Evolutionary conservation across 169 alveolate genomes (phyloP).

Genomic region (Fabrea salina): DNA sequence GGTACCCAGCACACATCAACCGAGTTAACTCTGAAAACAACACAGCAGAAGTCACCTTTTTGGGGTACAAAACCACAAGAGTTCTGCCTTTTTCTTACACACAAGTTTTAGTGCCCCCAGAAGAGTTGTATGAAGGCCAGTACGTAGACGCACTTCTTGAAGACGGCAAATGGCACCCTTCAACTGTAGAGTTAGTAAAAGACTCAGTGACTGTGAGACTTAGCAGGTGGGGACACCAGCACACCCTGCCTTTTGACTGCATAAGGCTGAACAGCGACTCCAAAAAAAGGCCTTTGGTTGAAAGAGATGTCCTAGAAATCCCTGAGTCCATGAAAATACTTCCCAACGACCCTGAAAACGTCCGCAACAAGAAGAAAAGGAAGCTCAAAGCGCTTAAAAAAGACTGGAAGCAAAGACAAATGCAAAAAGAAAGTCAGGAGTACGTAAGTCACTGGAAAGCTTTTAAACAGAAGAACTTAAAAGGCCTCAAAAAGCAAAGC

Average conservation of each 20-base stretch:
- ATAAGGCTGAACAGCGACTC: not conserved
- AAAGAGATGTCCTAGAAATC: constrained; percentile 15
- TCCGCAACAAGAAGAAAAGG: constrained; percentile 4
- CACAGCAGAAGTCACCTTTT: constrained; percentile 23
- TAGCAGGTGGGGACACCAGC: constrained; percentile 17
- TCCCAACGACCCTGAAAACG: constrained; percentile 25
- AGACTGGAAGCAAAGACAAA: constrained; percentile 14
- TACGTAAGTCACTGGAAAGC: constrained; percentile 17
- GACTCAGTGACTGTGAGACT: not conserved
- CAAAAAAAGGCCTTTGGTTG: constrained; percentile 18
- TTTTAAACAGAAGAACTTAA: not conserved
- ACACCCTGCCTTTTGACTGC: not conserved
- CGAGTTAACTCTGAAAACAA: constrained; percentile 2
- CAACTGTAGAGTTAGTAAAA: not conserved
- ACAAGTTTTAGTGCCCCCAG: not conserved
- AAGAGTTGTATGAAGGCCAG: constrained; percentile 9
- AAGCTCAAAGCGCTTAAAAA: constrained; percentile 18
- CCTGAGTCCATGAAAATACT: constrained; percentile 11
- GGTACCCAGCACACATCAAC: constrained; percentile 25
- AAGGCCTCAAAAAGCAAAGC: not conserved
- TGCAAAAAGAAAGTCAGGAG: not conserved
- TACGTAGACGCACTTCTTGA: constrained; percentile 11
- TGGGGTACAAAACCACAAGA: not conserved
- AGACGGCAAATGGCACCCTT: constrained; percentile 25
- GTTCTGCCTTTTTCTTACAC: constrained; percentile 11